Percentiles rank a stretch among this genome's conserved stretches.
These are phyloP conservation scores for Lactarius vividus DNA, from an alignment of 768 basidiomycete species.

Conservation along the genomic window DNA sequence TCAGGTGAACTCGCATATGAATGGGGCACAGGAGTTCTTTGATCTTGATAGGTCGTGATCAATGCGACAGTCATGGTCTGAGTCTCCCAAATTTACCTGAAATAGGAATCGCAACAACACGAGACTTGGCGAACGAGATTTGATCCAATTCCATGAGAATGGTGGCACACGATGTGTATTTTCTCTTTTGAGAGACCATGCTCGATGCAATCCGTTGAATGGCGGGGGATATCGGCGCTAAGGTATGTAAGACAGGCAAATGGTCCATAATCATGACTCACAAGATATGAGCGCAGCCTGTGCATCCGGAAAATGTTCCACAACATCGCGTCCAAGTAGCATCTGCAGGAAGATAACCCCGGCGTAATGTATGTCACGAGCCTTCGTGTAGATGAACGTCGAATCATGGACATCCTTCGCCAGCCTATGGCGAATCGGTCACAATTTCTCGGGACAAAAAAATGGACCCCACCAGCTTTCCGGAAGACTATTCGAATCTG, in stretches of 20 bases:
- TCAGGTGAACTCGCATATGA: conserved; percentile 57
- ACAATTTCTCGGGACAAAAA: neutral
- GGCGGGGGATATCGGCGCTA: conserved; percentile 53
- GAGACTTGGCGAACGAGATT: conserved; percentile 18
- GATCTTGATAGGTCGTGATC: conserved; percentile 33
- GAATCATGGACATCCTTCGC: conserved; percentile 78
- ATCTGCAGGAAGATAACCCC: conserved; percentile 83
- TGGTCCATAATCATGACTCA: conserved; percentile 35
- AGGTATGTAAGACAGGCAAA: neutral
- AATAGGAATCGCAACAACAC: conserved; percentile 31
- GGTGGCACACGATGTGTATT: conserved; percentile 51
- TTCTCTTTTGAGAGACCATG: conserved; percentile 62
- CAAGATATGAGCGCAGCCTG: conserved; percentile 57
- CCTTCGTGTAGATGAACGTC: conserved; percentile 70
- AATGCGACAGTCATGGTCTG: neutral
- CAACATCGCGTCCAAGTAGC: conserved; percentile 75
- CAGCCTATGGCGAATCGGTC: conserved; percentile 45
- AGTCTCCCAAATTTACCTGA: conserved; percentile 26
- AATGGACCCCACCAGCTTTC: conserved; percentile 46
- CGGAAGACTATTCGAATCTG: conserved; percentile 36
- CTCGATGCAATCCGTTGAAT: conserved; percentile 51
- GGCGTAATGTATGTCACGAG: conserved; percentile 78
- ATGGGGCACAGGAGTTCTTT: conserved; percentile 51
- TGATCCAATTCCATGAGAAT: conserved; percentile 52
- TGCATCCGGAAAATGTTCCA: conserved; percentile 48